Conservation (phyloP, 345 rosid species). For the Pugionium dolabratum region DNA sequence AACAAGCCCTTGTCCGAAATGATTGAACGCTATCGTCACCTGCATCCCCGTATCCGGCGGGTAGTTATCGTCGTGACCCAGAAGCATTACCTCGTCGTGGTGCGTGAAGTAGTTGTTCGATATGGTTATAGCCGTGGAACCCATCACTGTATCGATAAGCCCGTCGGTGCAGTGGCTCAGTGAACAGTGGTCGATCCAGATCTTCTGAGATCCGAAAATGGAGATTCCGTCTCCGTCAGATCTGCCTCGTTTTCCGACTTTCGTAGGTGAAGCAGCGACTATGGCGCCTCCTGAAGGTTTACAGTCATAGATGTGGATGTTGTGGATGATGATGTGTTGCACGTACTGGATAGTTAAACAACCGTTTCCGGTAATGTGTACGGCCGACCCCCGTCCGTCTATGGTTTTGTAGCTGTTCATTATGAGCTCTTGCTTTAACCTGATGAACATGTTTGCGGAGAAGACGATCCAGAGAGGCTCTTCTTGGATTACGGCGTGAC, state of each 20-base stretch:
- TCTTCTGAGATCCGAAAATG: constrained; percentile 57
- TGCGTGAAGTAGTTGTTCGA: constrained; percentile 69
- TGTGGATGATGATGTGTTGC: constrained; percentile 78
- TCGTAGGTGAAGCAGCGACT: constrained; percentile 59
- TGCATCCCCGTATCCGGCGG: constrained; percentile 70
- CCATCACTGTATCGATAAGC: constrained; percentile 73
- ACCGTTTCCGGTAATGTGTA: constrained; percentile 70
- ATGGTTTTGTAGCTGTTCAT: constrained; percentile 72
- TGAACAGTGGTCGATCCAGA: constrained; percentile 85
- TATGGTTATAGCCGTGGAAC: constrained; percentile 74
- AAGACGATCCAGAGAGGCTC: constrained; percentile 82
- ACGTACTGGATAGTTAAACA: constrained; percentile 70
- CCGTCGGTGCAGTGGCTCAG: constrained; percentile 67
- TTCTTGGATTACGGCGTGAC: constrained; percentile 67
- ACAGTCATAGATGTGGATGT: constrained; percentile 67
- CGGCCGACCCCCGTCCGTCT: constrained; percentile 72
- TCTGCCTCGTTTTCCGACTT: constrained; percentile 54
- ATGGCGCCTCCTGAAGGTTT: constrained; percentile 65
- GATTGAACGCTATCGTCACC: constrained; percentile 78
- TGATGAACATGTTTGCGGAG: constrained; percentile 60
- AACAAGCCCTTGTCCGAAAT: constrained; percentile 68
- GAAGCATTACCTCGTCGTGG: constrained; percentile 76
- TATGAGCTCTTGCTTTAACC: constrained; percentile 67
- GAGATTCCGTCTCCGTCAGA: constrained; percentile 93
- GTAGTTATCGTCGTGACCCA: constrained; percentile 56